These are phyloP conservation scores for Cenchrus purpureus DNA, from an alignment of 176 grass and related monocot genomes.

Conservation along the genomic window DNA sequence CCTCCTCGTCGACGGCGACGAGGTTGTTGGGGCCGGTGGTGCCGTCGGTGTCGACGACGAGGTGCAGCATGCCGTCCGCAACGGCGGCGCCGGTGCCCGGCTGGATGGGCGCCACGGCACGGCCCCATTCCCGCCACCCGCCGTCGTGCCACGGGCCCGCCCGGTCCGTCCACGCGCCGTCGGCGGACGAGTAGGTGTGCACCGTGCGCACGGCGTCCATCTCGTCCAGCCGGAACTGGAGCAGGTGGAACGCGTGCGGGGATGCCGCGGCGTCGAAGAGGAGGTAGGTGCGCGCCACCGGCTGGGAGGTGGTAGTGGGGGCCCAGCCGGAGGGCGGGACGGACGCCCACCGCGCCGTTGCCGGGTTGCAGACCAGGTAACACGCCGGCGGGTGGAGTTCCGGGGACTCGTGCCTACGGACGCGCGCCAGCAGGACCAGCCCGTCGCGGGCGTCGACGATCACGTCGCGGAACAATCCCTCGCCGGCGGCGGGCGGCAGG, in stretches of 20 bases:
- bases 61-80: neutral
- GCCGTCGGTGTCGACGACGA: conserved; percentile 10
- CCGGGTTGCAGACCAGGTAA: conserved; percentile 17
- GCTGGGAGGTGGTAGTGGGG: neutral
- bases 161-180: neutral
- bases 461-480: neutral
- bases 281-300: neutral
- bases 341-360: neutral
- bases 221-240: conserved; percentile 5
- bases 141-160: neutral
- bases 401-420: neutral
- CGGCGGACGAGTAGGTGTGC: neutral
- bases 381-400: conserved; percentile 13
- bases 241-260: neutral
- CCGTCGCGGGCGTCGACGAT: conserved; percentile 16
- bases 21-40: neutral
- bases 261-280: neutral
- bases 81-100: conserved; percentile 12
- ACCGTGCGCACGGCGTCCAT: conserved; percentile 1
- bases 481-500: neutral
- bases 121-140: conserved; percentile 10
- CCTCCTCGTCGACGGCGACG: neutral
- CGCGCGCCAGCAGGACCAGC: neutral
- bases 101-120: conserved; percentile 12
- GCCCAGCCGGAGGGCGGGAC: conserved; percentile 1